Evolutionary conservation across 164 flowering plant species (phyloP).

Genomic region (Euptelea pleiosperma): DNA sequence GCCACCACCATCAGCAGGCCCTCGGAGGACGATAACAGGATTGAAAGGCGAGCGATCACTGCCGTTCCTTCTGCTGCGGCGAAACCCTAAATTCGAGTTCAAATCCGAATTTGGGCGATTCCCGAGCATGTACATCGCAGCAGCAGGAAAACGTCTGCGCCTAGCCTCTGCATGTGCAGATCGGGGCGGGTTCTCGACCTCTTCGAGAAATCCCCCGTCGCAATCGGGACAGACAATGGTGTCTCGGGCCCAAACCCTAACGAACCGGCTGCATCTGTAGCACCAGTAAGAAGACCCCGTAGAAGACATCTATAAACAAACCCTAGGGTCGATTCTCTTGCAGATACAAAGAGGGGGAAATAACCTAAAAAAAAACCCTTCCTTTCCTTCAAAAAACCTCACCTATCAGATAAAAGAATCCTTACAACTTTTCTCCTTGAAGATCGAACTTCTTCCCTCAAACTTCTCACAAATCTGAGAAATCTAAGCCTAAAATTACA

Average conservation of each 20-base stretch:
- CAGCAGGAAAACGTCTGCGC: conserved; percentile 31
- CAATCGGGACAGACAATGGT: conserved; percentile 59
- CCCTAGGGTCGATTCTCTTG: too few relatives aligned
- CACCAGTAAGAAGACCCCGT: conserved; percentile 60
- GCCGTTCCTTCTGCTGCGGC: conserved; percentile 43
- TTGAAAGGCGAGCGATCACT: conserved; percentile 62
- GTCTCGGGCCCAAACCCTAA: conserved; percentile 37
- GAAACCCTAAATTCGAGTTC: conserved; percentile 18
- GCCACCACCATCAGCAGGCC: conserved; percentile 32
- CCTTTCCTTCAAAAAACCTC: too few relatives aligned
- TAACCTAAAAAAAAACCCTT: too few relatives aligned
- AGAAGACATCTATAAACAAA: conserved; percentile 34
- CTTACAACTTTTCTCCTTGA: too few relatives aligned
- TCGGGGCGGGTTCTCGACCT: conserved; percentile 36
- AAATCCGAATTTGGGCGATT: conserved; percentile 21
- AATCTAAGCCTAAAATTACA: background rate
- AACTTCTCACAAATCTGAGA: background rate
- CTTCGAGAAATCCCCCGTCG: conserved; percentile 63
- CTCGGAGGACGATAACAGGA: conserved; percentile 73
- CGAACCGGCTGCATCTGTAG: conserved; percentile 55
- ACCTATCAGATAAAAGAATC: too few relatives aligned
- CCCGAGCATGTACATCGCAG: conserved; percentile 46
- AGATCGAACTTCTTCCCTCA: too few relatives aligned
- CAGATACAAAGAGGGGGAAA: too few relatives aligned
- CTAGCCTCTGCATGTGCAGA: conserved; percentile 16